Evolutionary conservation across 1,284 basidiomycete genomes (phyloP).

Genomic region (Vanrija humicola): DNA sequence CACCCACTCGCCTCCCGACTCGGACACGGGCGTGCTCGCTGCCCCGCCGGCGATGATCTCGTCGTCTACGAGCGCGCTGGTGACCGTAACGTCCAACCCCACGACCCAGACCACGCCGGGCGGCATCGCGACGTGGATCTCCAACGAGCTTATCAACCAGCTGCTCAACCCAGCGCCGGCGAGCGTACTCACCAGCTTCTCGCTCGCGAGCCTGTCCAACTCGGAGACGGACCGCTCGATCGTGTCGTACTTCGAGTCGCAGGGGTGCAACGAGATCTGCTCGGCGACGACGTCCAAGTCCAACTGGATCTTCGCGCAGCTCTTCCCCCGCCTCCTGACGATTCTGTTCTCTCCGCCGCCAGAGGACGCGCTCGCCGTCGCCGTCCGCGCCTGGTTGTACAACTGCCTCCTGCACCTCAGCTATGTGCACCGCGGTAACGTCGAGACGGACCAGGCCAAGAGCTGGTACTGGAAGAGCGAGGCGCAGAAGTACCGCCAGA

Average conservation of each 20-base stretch:
- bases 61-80: too few species aligned
- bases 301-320: constrained; percentile 22
- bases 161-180: constrained; percentile 1
- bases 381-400: constrained; percentile 13
- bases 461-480: constrained; percentile 9
- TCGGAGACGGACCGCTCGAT: constrained; percentile 4
- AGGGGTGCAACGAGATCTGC: constrained; percentile 22
- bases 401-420: constrained; percentile 15
- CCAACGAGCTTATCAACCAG: too few species aligned
- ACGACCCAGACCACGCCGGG: neutral
- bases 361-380: constrained; percentile 1
- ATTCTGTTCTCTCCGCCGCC: neutral
- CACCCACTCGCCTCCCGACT: neutral
- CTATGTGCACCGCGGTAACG: constrained; percentile 21
- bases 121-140: too few species aligned
- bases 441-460: constrained; percentile 10
- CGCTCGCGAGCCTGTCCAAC: constrained; percentile 5
- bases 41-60: neutral
- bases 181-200: constrained; percentile 4
- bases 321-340: constrained; percentile 18
- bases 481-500: constrained; percentile 4
- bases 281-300: constrained; percentile 8
- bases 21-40: neutral
- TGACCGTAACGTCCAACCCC: neutral
- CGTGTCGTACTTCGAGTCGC: constrained; percentile 19